phyloP scores from a whole-genome alignment of 345 rosid species.

The Angophora floribunda region DNA sequence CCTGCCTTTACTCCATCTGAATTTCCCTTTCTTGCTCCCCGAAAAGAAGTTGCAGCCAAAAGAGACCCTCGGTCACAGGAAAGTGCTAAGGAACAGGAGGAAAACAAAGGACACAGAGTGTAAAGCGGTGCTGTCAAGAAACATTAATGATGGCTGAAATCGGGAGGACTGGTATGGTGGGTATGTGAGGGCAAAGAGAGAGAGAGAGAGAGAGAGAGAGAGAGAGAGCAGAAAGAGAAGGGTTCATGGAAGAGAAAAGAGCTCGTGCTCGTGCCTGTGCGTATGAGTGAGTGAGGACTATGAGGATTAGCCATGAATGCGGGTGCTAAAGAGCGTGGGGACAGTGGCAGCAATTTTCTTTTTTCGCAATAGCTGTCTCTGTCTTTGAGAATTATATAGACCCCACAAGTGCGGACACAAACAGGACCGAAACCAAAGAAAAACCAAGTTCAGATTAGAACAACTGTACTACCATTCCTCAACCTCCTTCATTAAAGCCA shows the following conservation, averaged over 20 bases:
- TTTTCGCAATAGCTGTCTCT: background rate
- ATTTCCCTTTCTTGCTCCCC: background rate
- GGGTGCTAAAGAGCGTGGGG: background rate
- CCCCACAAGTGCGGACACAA: background rate
- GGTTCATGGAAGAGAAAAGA: background rate
- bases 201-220: background rate
- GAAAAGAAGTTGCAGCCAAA: background rate
- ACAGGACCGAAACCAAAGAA: background rate
- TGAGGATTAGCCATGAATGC: background rate
- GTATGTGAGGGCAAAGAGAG: background rate
- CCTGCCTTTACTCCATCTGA: background rate
- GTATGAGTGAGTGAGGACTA: background rate
- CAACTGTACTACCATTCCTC: background rate
- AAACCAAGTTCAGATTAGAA: background rate
- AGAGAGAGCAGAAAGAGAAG: background rate
- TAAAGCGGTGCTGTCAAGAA: background rate
- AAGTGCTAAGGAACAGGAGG: background rate
- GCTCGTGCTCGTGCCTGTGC: background rate
- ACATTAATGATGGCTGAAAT: background rate
- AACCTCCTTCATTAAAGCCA: background rate
- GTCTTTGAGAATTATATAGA: background rate
- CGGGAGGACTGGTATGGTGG: background rate
- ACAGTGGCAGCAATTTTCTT: background rate
- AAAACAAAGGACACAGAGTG: background rate
- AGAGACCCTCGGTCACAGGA: background rate